phyloP scores from a whole-genome alignment of 768 basidiomycete species.

The Collybiopsis confluens region DNA sequence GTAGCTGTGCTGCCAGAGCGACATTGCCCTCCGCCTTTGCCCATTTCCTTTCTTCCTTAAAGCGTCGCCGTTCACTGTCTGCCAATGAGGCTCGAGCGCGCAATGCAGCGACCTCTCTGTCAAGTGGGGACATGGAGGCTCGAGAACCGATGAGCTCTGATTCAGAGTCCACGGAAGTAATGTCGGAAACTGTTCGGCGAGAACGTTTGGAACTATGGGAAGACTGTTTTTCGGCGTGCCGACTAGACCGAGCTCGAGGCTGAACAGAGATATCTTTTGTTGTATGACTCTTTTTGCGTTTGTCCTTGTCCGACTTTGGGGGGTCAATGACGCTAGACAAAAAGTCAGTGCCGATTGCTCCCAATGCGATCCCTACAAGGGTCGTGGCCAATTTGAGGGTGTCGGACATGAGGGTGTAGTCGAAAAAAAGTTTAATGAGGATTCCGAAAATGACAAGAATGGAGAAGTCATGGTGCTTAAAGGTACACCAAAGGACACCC shows the following conservation, averaged over 20 bases:
- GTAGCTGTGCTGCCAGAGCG: constrained; percentile 73
- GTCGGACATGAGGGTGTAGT: constrained; percentile 56
- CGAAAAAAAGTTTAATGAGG: constrained; percentile 57
- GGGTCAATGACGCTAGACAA: constrained; percentile 63
- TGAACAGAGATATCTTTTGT: constrained; percentile 17
- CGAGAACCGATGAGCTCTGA: constrained; percentile 60
- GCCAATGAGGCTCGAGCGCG: constrained; percentile 76
- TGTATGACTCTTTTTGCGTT: constrained; percentile 23
- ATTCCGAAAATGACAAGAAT: constrained; percentile 56
- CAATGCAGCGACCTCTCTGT: constrained; percentile 72
- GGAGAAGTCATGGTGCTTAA: constrained; percentile 49
- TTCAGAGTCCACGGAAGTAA: constrained; percentile 66
- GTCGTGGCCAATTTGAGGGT: constrained; percentile 51
- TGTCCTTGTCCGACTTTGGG: constrained; percentile 26
- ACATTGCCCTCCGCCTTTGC: constrained; percentile 73
- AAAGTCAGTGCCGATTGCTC: constrained; percentile 68
- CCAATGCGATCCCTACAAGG: constrained; percentile 63
- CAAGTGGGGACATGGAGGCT: constrained; percentile 57
- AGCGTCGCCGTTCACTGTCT: constrained; percentile 77
- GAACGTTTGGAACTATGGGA: constrained; percentile 9
- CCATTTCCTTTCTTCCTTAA: constrained; percentile 87
- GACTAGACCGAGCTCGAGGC: constrained; percentile 17
- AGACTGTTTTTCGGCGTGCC: constrained; percentile 6
- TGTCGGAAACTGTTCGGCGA: constrained; percentile 41
- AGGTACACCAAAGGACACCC: constrained; percentile 68